Base-by-base conservation (phyloP, 306 rosid species). In the Prosopis cineraria region DNA sequence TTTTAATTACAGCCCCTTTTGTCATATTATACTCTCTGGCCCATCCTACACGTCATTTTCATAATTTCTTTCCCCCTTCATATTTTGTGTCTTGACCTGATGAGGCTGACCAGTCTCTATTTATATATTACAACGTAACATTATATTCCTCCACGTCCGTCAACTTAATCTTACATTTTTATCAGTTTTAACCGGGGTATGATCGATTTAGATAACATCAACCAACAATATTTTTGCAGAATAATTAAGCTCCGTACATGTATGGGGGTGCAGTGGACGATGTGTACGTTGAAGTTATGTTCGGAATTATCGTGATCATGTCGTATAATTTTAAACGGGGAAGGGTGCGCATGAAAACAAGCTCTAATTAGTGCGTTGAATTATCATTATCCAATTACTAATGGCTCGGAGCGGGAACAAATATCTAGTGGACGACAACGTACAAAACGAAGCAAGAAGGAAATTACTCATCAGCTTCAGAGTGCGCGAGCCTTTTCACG, bases 21-120 rank as follows among this genome's bases (percentile, higher is more conserved):
- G 86, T 78, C 80, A 78, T 59, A 45, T 74, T 27, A 67, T 56
- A 34, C 68, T 56, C 31, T 68, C 44, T 77, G 25, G 43, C 55
- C 34, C 6, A 65, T 37, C 20, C 58, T 29, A 52, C 7, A 55
- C 14, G 79, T 82, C 73, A 22, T 79, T 79, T 69, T 74, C 80
- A 30, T 16, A n/a, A n/a, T 70, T 50, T 12, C 3, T 47, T 75
- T 29, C 19, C 53, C 37, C 45, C 48, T 50, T 48, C 31, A 52
- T n/a, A n/a, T n/a, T n/a, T 7, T n/a, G 13, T 20, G 29, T 20
- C 59, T n/a, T 52, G 59, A 52, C 63, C 56, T 58, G 59, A 36
- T 58, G 59, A 36, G 1, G 45, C 20, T 2, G 62, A 29, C 20
- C 62, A 73, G 16, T 34, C 39, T 56, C 34, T 34, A 52, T 3